phyloP scores from a whole-genome alignment of 257 asterid genomes.

The Jacaranda copaia region DNA sequence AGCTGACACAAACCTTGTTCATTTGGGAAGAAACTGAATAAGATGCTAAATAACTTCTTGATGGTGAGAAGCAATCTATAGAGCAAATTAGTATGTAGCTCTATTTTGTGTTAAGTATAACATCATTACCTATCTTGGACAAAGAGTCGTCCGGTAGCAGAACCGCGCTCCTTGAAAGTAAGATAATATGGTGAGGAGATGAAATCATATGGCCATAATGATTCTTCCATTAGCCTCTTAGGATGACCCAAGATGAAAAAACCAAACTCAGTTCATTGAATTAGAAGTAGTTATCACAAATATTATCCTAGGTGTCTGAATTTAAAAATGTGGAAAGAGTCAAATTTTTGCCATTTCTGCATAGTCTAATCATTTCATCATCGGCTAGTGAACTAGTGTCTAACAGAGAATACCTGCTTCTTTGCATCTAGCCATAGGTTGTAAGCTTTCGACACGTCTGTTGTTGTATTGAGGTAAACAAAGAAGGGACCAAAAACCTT shows the following conservation, averaged over 20 bases:
- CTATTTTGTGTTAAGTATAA: neutral
- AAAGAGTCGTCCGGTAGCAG: slow-evolving; percentile 53
- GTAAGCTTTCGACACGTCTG: slow-evolving; percentile 52
- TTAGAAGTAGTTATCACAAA: neutral
- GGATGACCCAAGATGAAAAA: slow-evolving; percentile 5
- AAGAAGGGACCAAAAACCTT: slow-evolving; percentile 62
- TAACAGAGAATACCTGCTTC: slow-evolving; percentile 44
- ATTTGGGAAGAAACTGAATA: slow-evolving; percentile 14
- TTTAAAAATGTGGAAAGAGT: no score
- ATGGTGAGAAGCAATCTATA: neutral
- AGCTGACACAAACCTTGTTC: slow-evolving; percentile 50
- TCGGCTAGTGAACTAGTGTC: no score
- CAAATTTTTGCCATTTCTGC: no score
- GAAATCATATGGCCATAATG: slow-evolving; percentile 54
- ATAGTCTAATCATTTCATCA: no score
- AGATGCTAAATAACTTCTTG: neutral
- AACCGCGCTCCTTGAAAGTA: slow-evolving; percentile 53
- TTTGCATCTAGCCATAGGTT: slow-evolving; percentile 60
- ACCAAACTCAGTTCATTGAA: neutral
- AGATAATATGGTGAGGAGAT: slow-evolving; percentile 58
- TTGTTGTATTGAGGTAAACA: slow-evolving; percentile 55
- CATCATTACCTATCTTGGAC: slow-evolving; percentile 53
- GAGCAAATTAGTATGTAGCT: neutral
- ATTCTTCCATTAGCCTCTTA: slow-evolving; percentile 50
- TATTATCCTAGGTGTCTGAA: neutral